Evolutionary conservation across 2,329 filamentous ascomycete genomes (phyloP).

Genomic region (Monilinia fructigena): DNA sequence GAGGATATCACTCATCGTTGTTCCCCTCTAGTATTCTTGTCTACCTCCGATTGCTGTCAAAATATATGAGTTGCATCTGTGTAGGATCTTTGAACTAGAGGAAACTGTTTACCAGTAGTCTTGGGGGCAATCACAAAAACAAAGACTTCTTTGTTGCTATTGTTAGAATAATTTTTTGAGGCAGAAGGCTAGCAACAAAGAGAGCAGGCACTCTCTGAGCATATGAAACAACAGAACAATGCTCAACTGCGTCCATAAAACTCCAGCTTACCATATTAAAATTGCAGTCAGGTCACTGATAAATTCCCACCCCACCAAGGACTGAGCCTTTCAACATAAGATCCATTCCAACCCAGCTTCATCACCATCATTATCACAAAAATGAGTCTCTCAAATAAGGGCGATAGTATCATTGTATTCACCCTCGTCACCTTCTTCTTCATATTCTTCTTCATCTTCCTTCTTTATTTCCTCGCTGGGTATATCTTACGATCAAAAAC

Average conservation of each 20-base stretch:
- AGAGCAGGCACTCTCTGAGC: not conserved
- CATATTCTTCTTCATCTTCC: not conserved
- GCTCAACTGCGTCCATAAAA: not conserved
- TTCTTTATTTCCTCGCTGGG: conserved; percentile 3
- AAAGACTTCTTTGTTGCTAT: conserved; percentile 5
- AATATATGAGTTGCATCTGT: too few species aligned
- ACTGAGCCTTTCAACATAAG: not conserved
- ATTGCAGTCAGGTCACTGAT: not conserved
- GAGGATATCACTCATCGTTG: too few species aligned
- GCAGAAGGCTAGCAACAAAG: not conserved
- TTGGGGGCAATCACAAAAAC: not conserved
- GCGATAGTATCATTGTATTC: not conserved
- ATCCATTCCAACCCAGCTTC: not conserved
- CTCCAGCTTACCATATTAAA: not conserved
- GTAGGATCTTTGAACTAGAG: too few species aligned
- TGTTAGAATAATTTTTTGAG: not conserved
- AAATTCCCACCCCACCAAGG: not conserved
- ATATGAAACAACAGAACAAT: not conserved
- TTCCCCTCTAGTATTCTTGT: too few species aligned
- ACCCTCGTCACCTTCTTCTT: not conserved
- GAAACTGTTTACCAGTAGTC: not conserved
- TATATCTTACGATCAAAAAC: not conserved
- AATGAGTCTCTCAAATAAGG: conserved; percentile 18
- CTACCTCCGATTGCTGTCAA: too few species aligned
- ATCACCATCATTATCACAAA: not conserved